Conservation (phyloP, 2,329 filamentous ascomycete genomes). For the Thelonectria blattea region DNA sequence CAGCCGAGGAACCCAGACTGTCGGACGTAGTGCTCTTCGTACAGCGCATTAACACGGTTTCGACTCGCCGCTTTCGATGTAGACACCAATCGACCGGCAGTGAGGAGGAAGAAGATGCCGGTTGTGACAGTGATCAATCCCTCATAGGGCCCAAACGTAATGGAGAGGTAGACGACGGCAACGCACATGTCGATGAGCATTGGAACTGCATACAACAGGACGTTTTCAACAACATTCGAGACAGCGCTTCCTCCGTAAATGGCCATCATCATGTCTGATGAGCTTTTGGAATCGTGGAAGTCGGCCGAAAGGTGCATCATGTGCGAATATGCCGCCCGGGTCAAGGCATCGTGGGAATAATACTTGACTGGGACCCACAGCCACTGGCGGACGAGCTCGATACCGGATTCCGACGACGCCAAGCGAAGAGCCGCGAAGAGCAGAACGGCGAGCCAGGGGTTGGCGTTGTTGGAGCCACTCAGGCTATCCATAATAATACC, state of each 20-base stretch:
- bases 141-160: slow-evolving; percentile 65
- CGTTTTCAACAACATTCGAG: slow-evolving; percentile 62
- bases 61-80: slow-evolving; percentile 56
- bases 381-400: slow-evolving; percentile 60
- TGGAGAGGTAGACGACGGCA: slow-evolving; percentile 65
- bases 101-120: slow-evolving; percentile 60
- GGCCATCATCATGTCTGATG: slow-evolving; percentile 63
- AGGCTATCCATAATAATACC: slow-evolving; percentile 79
- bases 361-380: slow-evolving; percentile 65
- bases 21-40: slow-evolving; percentile 61
- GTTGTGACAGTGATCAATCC: slow-evolving; percentile 67
- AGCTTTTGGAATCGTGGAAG: slow-evolving; percentile 66
- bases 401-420: slow-evolving; percentile 60
- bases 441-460: slow-evolving; percentile 59
- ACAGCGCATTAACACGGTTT: slow-evolving; percentile 58
- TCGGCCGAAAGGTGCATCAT: slow-evolving; percentile 66
- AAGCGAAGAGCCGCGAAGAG: slow-evolving; percentile 59
- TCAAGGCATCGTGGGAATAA: slow-evolving; percentile 61
- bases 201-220: slow-evolving; percentile 63
- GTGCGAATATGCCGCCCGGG: slow-evolving; percentile 62
- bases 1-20: slow-evolving; percentile 64
- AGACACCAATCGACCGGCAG: slow-evolving; percentile 58
- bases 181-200: slow-evolving; percentile 66
- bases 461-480: slow-evolving; percentile 53
- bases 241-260: slow-evolving; percentile 61